These are phyloP conservation scores for Ophiostoma novo-ulmi DNA, from an alignment of 2,329 filamentous ascomycete genomes.

Conservation along the genomic window DNA sequence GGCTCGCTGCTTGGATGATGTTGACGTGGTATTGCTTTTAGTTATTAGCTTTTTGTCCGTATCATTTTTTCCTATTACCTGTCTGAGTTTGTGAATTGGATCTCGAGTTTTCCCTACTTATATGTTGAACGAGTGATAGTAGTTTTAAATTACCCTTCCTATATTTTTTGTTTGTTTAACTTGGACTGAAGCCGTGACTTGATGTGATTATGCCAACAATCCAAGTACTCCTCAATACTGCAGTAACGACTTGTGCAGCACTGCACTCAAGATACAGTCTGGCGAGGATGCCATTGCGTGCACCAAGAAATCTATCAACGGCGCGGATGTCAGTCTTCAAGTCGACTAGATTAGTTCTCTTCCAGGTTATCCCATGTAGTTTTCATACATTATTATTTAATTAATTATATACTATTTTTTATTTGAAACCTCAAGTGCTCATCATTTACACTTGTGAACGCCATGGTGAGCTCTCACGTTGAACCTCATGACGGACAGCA, in stretches of 20 bases:
- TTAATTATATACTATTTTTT: not conserved
- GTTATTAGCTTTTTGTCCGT: no score
- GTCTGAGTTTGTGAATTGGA: no score
- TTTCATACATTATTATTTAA: not conserved
- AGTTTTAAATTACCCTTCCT: no score
- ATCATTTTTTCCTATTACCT: no score
- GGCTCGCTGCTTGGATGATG: no score
- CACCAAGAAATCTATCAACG: not conserved
- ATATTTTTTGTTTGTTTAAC: no score
- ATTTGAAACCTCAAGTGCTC: not conserved
- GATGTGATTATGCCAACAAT: no score
- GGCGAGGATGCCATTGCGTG: not conserved
- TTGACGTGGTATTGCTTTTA: no score
- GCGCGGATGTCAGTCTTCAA: not conserved
- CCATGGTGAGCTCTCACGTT: not conserved
- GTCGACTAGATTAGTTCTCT: not conserved
- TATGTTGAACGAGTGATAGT: no score
- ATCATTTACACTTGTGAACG: not conserved
- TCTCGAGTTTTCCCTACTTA: no score
- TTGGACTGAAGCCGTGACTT: no score
- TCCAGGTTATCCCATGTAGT: not conserved
- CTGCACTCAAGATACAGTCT: not conserved
- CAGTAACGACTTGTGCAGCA: constrained; percentile 3
- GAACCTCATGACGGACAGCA: not conserved
- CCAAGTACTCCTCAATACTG: not conserved